Conservation (phyloP, 202 grass and related monocot species). For the Schoenoplectus tabernaemontani region DNA sequence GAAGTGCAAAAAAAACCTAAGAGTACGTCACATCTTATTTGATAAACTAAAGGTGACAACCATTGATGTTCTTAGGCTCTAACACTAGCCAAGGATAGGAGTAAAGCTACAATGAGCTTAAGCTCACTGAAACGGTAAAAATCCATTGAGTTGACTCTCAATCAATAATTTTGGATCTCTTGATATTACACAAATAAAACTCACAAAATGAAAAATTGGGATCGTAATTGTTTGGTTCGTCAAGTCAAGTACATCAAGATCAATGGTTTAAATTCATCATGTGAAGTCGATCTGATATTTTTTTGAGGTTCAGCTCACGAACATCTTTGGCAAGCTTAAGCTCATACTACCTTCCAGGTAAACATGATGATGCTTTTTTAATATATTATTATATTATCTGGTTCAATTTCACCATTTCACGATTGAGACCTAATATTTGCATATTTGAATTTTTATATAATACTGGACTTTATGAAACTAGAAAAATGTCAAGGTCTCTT, state of each 20-base stretch:
- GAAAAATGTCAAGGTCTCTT: not conserved
- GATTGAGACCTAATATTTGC: not conserved
- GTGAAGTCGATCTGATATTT: not conserved
- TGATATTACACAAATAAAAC: not conserved
- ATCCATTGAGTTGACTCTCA: not conserved
- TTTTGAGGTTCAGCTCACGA: not conserved
- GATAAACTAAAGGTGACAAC: not conserved
- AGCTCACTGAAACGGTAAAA: not conserved
- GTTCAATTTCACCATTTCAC: not conserved
- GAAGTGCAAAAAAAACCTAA: not conserved
- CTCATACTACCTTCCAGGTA: not conserved
- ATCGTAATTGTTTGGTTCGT: not conserved
- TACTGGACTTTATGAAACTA: not conserved
- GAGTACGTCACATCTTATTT: not conserved
- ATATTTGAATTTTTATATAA: not conserved
- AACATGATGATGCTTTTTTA: not conserved
- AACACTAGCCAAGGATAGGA: not conserved
- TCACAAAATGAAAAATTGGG: not conserved
- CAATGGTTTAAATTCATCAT: not conserved
- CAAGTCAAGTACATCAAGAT: not conserved
- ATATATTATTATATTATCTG: not conserved
- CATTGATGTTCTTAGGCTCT: not conserved
- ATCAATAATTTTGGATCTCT: not conserved
- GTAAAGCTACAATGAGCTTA: constrained; percentile 1
- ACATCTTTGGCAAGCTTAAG: not conserved